These are phyloP conservation scores for Botryococcus braunii DNA, from an alignment of 163 green algal genomes.

Conservation along the genomic window DNA sequence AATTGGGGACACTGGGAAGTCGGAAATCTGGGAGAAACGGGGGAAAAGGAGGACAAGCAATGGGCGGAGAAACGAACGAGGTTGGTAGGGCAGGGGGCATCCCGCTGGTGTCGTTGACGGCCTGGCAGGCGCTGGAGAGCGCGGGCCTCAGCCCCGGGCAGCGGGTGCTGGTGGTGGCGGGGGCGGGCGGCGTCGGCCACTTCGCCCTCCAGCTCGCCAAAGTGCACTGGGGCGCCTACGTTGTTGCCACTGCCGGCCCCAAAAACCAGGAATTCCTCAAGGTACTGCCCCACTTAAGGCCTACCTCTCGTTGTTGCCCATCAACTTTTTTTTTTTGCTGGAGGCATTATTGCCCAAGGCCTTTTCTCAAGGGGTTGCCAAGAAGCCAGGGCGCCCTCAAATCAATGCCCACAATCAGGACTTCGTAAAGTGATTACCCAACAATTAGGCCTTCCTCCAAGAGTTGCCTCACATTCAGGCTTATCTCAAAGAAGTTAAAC, in stretches of 20 bases:
- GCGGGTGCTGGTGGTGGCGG: constrained; percentile 43
- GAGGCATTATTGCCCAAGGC: neutral
- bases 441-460: too few species aligned
- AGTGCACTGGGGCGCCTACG: constrained; percentile 23
- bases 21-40: too few species aligned
- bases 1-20: too few species aligned
- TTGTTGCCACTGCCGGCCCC: constrained; percentile 33
- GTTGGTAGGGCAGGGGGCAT: constrained; percentile 31
- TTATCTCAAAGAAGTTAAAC: too few species aligned
- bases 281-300: neutral
- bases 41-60: too few species aligned
- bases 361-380: neutral
- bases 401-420: too few species aligned
- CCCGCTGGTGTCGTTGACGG: constrained; percentile 40
- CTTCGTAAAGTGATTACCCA: too few species aligned
- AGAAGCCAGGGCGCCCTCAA: too few species aligned
- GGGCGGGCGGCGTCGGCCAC: constrained; percentile 39
- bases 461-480: too few species aligned
- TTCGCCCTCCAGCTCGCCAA: constrained; percentile 54
- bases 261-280: constrained; percentile 39
- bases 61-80: too few species aligned
- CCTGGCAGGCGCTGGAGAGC: constrained; percentile 33
- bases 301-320: neutral
- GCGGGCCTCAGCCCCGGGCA: constrained; percentile 36
- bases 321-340: constrained; percentile 1